These are phyloP conservation scores for Arthrobotrys iridis DNA, from an alignment of 2,329 filamentous ascomycete genomes.

Conservation along the genomic window DNA sequence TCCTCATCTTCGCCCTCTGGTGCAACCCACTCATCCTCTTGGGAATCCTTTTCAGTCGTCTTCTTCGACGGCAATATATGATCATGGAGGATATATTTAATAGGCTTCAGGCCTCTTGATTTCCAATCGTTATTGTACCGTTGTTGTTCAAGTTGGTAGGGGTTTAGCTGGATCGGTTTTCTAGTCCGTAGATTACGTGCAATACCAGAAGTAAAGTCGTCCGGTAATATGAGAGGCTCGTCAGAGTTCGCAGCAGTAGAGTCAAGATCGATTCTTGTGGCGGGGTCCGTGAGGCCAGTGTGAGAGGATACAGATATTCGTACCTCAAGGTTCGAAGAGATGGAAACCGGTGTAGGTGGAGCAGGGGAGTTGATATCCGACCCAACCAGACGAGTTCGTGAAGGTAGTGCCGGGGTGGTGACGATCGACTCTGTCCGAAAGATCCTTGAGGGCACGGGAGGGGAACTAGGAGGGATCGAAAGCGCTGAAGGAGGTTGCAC, in stretches of 20 bases:
- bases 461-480: constrained; percentile 35
- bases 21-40: constrained; percentile 57
- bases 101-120: constrained; percentile 56
- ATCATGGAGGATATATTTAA: constrained; percentile 54
- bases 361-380: constrained; percentile 10
- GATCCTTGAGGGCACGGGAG: constrained; percentile 10
- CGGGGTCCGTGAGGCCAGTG: constrained; percentile 31
- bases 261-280: constrained; percentile 11
- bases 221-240: constrained; percentile 6
- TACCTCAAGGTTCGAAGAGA: constrained; percentile 10
- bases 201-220: constrained; percentile 46
- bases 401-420: background rate
- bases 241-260: constrained; percentile 17
- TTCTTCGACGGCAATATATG: constrained; percentile 28
- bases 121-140: constrained; percentile 56
- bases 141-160: constrained; percentile 57
- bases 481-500: background rate
- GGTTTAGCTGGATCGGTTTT: constrained; percentile 58
- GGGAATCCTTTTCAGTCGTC: constrained; percentile 53
- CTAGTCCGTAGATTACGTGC: constrained; percentile 56
- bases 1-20: constrained; percentile 42
- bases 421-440: background rate
- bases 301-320: constrained; percentile 10
- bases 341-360: constrained; percentile 20
- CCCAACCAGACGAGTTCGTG: background rate